Evolutionary conservation across 73 alveolate species (phyloP).

Genomic region (Paramecium biaurelia): DNA sequence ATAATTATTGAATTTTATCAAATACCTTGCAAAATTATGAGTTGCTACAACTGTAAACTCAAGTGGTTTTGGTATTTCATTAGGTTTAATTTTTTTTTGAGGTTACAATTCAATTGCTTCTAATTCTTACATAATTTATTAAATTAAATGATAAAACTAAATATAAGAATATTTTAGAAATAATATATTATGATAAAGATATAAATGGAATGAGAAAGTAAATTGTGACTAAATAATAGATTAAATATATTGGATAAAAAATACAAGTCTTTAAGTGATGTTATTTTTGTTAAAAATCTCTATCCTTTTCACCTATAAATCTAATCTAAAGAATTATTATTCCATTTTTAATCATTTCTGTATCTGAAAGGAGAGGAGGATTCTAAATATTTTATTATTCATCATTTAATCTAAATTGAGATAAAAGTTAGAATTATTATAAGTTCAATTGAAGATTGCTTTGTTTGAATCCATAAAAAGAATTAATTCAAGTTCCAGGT

Average conservation of each 20-base stretch:
- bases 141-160: not conserved
- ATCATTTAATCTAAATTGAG: too few relatives aligned
- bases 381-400: not conserved
- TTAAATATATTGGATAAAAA: too few relatives aligned
- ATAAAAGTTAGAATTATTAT: not conserved
- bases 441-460: not conserved
- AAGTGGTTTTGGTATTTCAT: conserved; percentile 10
- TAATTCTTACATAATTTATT: not conserved
- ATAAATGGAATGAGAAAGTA: too few relatives aligned
- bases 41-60: not conserved
- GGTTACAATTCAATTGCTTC: not conserved
- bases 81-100: not conserved
- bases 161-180: too few relatives aligned
- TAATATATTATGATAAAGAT: too few relatives aligned
- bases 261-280: too few relatives aligned
- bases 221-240: too few relatives aligned
- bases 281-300: too few relatives aligned
- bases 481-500: conserved; percentile 12
- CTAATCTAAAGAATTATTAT: not conserved
- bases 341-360: not conserved
- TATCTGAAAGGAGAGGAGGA: not conserved
- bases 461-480: not conserved
- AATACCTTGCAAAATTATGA: not conserved
- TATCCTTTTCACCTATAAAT: not conserved
- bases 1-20: not conserved